These are phyloP conservation scores for Pancytospora philotis DNA, from an alignment of 371 early-diverging fungal genomes.

Conservation along the genomic window DNA sequence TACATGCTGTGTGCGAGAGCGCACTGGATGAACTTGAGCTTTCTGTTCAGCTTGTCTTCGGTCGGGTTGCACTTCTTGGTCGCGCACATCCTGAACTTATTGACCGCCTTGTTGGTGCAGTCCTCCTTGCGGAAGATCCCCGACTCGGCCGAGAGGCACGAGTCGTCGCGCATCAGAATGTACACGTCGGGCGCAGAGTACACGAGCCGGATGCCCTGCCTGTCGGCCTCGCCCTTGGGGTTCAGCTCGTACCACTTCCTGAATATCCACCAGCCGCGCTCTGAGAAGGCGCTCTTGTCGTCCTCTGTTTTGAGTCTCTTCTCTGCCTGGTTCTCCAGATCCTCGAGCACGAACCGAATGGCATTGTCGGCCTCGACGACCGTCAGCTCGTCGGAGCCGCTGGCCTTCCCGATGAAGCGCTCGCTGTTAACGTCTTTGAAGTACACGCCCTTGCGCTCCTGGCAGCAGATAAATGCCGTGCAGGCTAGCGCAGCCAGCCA, in stretches of 20 bases:
- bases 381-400: neutral
- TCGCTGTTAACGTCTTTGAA: neutral
- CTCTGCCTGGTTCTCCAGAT: neutral
- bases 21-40: neutral
- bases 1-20: no score
- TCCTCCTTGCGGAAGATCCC: conserved; percentile 2
- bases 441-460: neutral
- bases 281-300: conserved; percentile 10
- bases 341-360: neutral
- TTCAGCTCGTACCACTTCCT: neutral
- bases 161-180: neutral
- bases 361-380: conserved; percentile 1
- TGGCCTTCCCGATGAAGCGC: neutral
- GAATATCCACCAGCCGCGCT: neutral
- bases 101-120: neutral
- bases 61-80: neutral
- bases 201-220: conserved; percentile 5
- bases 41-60: neutral
- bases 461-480: no score
- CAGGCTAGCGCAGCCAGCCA: no score
- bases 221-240: neutral
- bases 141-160: neutral
- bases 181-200: conserved; percentile 6
- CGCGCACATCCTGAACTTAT: conserved; percentile 4
- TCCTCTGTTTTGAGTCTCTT: neutral